phyloP scores from a whole-genome alignment of 768 basidiomycete genomes.

The Suillus subaureus region DNA sequence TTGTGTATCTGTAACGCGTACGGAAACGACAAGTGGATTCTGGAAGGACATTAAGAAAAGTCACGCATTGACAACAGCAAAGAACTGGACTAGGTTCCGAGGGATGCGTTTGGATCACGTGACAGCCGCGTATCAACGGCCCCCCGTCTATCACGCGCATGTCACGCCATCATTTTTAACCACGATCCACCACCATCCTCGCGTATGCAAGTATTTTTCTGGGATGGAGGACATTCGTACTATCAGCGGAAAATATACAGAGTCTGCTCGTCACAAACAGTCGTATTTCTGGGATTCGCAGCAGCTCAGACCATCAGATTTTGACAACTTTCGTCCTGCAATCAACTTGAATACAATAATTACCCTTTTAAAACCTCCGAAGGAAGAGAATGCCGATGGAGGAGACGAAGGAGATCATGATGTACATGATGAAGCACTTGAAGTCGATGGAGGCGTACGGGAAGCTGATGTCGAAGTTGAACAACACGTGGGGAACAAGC shows the following conservation, averaged over 20 bases:
- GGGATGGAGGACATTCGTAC: slow-evolving; percentile 10
- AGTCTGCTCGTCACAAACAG: slow-evolving; percentile 28
- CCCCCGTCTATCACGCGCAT: not conserved
- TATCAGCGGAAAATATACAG: slow-evolving; percentile 23
- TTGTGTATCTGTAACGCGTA: no score
- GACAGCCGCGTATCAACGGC: not conserved
- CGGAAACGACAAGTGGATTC: no score
- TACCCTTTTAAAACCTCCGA: slow-evolving; percentile 17
- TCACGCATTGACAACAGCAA: no score
- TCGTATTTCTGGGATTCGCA: slow-evolving; percentile 31
- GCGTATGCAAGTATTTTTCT: not conserved
- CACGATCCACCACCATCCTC: not conserved
- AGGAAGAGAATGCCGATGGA: not conserved
- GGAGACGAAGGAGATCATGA: not conserved
- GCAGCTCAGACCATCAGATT: not conserved
- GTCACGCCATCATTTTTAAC: not conserved
- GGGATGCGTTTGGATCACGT: not conserved
- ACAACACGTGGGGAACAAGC: slow-evolving; percentile 20
- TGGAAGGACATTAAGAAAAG: no score
- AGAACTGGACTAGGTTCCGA: no score
- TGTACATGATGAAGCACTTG: not conserved
- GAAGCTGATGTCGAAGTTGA: not conserved
- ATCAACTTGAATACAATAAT: slow-evolving; percentile 32
- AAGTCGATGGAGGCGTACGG: not conserved
- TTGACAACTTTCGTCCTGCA: slow-evolving; percentile 28